A percentile compares a stretch with the other conserved stretches of the same genome.
These are phyloP conservation scores for Exophiala xenobiotica DNA, from an alignment of 2,329 filamentous ascomycete genomes.

Conservation along the genomic window DNA sequence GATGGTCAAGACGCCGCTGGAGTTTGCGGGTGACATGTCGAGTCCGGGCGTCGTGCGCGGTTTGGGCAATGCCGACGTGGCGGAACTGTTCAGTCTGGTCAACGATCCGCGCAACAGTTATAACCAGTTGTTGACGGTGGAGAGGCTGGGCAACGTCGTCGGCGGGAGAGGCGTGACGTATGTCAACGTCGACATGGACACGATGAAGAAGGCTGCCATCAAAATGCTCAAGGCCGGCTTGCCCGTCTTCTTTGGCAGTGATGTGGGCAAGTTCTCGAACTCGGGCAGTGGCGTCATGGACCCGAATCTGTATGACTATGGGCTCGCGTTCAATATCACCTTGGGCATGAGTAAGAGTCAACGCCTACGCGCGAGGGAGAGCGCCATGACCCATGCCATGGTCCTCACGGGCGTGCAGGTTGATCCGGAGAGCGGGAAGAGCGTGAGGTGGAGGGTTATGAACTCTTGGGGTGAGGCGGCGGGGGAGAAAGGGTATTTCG, in stretches of 20 bases:
- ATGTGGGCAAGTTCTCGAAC: conserved; percentile 81
- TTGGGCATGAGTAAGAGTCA: conserved; percentile 75
- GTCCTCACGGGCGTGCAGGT: conserved; percentile 83
- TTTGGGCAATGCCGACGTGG: conserved; percentile 60
- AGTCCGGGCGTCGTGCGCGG: conserved; percentile 58
- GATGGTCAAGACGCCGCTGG: conserved; percentile 64
- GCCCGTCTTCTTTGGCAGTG: conserved; percentile 84
- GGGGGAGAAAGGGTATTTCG: conserved; percentile 80
- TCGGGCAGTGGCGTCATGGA: conserved; percentile 73
- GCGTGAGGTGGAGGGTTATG: conserved; percentile 80
- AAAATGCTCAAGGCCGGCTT: conserved; percentile 74
- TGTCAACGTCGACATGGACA: conserved; percentile 73
- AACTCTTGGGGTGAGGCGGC: conserved; percentile 74
- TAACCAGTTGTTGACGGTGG: conserved; percentile 70
- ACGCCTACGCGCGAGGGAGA: conserved; percentile 70
- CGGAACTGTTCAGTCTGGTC: conserved; percentile 74
- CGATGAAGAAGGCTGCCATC: conserved; percentile 71
- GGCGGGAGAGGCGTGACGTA: conserved; percentile 75
- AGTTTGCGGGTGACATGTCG: conserved; percentile 69
- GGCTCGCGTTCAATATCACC: conserved; percentile 76
- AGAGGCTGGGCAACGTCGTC: conserved; percentile 76
- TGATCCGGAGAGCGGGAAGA: conserved; percentile 58
- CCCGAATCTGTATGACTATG: conserved; percentile 71
- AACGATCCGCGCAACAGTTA: conserved; percentile 80
- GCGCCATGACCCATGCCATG: conserved; percentile 89